A percentile compares a stretch with the other conserved stretches of the same genome.
Conservation (phyloP, 495 filamentous ascomycete genomes). For the Pyrenula massariospora region DNA sequence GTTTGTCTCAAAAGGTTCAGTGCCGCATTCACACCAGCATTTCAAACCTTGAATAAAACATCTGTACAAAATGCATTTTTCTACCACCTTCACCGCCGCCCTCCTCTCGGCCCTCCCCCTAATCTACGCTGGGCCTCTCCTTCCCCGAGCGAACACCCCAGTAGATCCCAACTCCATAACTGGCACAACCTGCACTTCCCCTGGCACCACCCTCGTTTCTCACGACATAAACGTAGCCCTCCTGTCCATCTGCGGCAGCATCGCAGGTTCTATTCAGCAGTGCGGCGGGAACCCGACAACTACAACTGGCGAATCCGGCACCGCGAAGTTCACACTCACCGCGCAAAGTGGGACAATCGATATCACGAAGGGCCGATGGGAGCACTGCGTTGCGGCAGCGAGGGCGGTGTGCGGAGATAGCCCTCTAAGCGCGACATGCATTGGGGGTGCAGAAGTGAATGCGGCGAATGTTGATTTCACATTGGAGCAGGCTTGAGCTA, state of each 20-base stretch:
- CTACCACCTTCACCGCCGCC: neutral
- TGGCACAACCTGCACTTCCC: constrained; percentile 5
- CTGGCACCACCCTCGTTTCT: constrained; percentile 30
- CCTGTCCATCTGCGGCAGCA: constrained; percentile 40
- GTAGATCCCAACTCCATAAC: constrained; percentile 5
- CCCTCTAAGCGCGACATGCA: constrained; percentile 27
- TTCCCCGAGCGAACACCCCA: constrained; percentile 3
- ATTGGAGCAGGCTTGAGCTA: constrained; percentile 10
- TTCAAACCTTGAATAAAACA: too few species aligned
- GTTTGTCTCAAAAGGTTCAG: too few species aligned
- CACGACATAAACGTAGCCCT: constrained; percentile 42
- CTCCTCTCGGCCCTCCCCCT: neutral
- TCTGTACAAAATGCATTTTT: neutral
- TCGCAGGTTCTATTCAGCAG: constrained; percentile 29
- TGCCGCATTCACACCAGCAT: too few species aligned
- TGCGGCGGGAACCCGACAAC: constrained; percentile 25
- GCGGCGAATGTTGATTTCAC: constrained; percentile 33
- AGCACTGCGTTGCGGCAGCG: constrained; percentile 35
- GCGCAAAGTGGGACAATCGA: constrained; percentile 30
- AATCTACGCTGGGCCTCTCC: neutral
- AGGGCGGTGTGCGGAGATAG: constrained; percentile 31
- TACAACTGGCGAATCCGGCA: constrained; percentile 30
- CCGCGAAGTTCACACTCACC: constrained; percentile 31
- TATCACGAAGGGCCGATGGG: constrained; percentile 38
- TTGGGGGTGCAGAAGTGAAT: constrained; percentile 29